phyloP scores from a whole-genome alignment of 2,329 filamentous ascomycete species.

The Talaromyces islandicus region DNA sequence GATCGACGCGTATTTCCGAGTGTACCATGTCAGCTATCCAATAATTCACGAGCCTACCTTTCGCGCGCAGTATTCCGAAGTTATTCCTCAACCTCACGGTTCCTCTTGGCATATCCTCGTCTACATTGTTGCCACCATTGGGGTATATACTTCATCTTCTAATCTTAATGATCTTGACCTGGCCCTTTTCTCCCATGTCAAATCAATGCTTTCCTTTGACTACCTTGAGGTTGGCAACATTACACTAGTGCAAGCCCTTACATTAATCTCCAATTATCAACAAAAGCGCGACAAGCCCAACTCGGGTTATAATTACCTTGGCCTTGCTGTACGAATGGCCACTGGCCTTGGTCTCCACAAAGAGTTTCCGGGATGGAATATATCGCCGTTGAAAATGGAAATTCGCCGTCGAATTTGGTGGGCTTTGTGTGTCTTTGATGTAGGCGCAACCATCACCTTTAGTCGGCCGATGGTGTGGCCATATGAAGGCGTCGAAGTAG shows the following conservation, averaged over 20 bases:
- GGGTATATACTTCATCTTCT: conserved; percentile 36
- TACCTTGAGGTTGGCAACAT: conserved; percentile 46
- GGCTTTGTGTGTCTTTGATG: conserved; percentile 41
- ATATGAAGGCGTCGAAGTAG: conserved; percentile 37
- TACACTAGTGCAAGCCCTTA: conserved; percentile 42
- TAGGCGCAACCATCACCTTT: conserved; percentile 45
- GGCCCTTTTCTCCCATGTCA: conserved; percentile 40
- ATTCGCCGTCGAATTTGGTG: conserved; percentile 36
- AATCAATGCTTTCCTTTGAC: conserved; percentile 35
- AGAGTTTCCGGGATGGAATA: conserved; percentile 43
- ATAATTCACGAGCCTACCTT: conserved; percentile 44
- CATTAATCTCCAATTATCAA: conserved; percentile 44
- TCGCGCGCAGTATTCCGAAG: conserved; percentile 39
- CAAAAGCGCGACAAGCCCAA: conserved; percentile 48
- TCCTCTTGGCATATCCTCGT: conserved; percentile 40
- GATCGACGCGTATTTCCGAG: conserved; percentile 41
- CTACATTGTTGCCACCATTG: conserved; percentile 40
- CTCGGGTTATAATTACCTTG: conserved; percentile 44
- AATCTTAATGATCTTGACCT: conserved; percentile 37
- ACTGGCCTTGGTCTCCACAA: conserved; percentile 46
- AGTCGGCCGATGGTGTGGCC: conserved; percentile 43
- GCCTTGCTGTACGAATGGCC: conserved; percentile 43
- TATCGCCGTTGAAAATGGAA: conserved; percentile 35
- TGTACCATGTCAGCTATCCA: conserved; percentile 43
- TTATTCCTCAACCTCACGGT: conserved; percentile 34